A percentile compares a stretch with the other conserved stretches of the same genome.
Conservation (phyloP, 495 filamentous ascomycete genomes). For the Cenococcum geophilum region DNA sequence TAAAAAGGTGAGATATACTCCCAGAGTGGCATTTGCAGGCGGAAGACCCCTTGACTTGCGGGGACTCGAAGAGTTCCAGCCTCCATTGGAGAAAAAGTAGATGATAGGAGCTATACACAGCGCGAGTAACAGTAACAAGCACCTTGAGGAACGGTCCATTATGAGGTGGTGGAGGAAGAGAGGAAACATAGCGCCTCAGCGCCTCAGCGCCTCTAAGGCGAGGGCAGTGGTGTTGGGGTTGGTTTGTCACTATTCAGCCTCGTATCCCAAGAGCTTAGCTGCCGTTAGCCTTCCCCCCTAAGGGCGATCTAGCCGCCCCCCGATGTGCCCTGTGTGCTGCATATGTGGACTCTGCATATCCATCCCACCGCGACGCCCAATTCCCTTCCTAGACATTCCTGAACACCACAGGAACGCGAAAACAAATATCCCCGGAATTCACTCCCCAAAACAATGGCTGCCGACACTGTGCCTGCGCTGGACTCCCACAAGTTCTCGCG, state of each 20-base stretch:
- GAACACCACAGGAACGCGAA: constrained; percentile 11
- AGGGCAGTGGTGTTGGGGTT: neutral
- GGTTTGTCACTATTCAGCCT: neutral
- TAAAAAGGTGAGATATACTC: neutral
- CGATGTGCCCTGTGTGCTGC: neutral
- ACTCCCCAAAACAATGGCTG: constrained; percentile 22
- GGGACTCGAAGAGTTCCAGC: neutral
- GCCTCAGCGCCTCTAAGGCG: no score
- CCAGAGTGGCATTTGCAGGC: constrained; percentile 6
- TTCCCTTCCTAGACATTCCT: neutral
- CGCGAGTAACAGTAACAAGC: neutral
- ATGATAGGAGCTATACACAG: neutral
- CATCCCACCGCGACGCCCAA: neutral
- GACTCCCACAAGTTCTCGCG: constrained; percentile 30
- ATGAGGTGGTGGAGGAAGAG: neutral
- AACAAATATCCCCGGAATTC: neutral
- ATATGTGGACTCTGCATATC: neutral
- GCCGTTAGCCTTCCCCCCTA: neutral
- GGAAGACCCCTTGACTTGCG: neutral
- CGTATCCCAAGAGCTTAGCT: neutral
- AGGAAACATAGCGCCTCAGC: no score
- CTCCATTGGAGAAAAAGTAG: constrained; percentile 1
- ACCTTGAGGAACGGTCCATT: neutral
- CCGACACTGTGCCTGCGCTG: constrained; percentile 15
- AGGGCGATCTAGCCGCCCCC: neutral